Evolutionary conservation across 345 rosid species (phyloP).

Genomic region (Eutrema yunnanense): DNA sequence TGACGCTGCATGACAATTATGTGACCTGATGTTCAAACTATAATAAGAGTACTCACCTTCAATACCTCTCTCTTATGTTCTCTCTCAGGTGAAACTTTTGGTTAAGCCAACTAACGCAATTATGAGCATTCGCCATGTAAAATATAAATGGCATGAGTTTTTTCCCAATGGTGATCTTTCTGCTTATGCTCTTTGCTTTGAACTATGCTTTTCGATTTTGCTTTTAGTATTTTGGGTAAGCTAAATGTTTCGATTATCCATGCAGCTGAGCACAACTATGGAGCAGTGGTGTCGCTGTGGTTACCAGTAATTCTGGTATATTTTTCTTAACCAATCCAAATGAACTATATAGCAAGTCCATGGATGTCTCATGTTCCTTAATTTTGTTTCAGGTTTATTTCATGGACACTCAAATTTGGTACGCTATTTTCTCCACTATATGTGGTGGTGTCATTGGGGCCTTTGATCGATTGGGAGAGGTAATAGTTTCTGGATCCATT

Average conservation of each 20-base stretch:
- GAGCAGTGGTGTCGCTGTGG: conserved; percentile 83
- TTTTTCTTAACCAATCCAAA: neutral
- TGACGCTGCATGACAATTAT: conserved; percentile 4
- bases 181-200: neutral
- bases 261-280: conserved; percentile 66
- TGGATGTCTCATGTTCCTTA: conserved; percentile 16
- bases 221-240: conserved; percentile 1
- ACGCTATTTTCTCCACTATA: conserved; percentile 77
- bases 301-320: conserved; percentile 70
- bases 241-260: conserved; percentile 3
- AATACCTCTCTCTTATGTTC: neutral
- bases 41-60: neutral
- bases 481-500: conserved; percentile 20
- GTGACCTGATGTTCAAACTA: conserved; percentile 11
- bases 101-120: conserved; percentile 90
- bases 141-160: conserved; percentile 86
- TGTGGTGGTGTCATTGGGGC: conserved; percentile 94
- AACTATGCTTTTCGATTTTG: neutral
- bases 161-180: conserved; percentile 60
- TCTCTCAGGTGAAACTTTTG: conserved; percentile 63
- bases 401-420: conserved; percentile 98
- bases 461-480: conserved; percentile 97
- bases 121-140: conserved; percentile 58
- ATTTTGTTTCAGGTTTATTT: conserved; percentile 64
- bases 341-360: neutral